Evolutionary conservation across 2,329 filamentous ascomycete genomes (phyloP).

Genomic region (Torrubiellomyces zombiae): DNA sequence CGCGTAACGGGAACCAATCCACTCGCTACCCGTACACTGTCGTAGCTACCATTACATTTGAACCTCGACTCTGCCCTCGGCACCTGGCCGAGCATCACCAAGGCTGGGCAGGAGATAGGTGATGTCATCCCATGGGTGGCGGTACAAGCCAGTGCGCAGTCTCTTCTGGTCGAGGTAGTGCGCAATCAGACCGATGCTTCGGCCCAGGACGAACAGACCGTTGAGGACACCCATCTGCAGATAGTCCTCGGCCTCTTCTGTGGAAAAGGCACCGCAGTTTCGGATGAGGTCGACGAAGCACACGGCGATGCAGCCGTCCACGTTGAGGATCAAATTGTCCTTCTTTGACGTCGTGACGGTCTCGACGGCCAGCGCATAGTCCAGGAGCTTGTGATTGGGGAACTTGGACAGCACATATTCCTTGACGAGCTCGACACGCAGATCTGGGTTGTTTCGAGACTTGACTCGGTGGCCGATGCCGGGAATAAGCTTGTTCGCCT

Average conservation of each 20-base stretch:
- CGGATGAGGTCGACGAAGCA: constrained; percentile 97
- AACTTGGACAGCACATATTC: constrained; percentile 97
- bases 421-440: constrained; percentile 98
- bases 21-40: constrained; percentile 5
- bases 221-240: constrained; percentile 98
- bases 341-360: constrained; percentile 98
- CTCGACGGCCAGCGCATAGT: constrained; percentile 96
- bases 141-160: constrained; percentile 93
- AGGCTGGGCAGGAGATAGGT: constrained; percentile 83
- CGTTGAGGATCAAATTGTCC: constrained; percentile 99
- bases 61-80: constrained; percentile 81
- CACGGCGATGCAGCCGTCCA: constrained; percentile 93
- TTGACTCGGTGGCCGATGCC: constrained; percentile 99
- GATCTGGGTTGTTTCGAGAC: constrained; percentile 98
- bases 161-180: constrained; percentile 99
- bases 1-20: constrained; percentile 13
- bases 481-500: constrained; percentile 99
- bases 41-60: constrained; percentile 48
- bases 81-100: constrained; percentile 51
- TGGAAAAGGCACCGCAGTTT: constrained; percentile 92
- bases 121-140: constrained; percentile 98
- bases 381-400: constrained; percentile 93
- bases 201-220: constrained; percentile 95
- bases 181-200: constrained; percentile 96
- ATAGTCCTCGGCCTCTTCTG: constrained; percentile 97